Conservation (phyloP, 129 eudicot species). For the Lonicera japonica region DNA sequence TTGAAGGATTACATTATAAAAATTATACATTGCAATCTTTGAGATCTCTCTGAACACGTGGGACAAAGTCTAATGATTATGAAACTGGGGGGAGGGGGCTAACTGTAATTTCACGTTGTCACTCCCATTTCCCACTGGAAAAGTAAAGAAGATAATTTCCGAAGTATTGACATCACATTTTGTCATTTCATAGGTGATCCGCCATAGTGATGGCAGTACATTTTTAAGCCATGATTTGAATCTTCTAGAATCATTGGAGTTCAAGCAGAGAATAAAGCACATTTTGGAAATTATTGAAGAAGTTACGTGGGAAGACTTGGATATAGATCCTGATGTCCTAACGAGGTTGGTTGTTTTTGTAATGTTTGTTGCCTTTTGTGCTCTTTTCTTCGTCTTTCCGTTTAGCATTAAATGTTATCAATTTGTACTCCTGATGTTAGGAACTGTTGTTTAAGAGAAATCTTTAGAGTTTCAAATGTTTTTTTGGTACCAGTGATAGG, state of each 20-base stretch:
- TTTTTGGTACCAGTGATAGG: too few species aligned
- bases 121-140: too few species aligned
- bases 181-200: constrained; percentile 47
- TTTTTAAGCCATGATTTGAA: constrained; percentile 83
- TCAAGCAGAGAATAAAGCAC: constrained; percentile 82
- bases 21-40: too few species aligned
- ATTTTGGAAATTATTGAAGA: constrained; percentile 68
- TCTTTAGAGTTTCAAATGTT: too few species aligned
- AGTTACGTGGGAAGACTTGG: constrained; percentile 67
- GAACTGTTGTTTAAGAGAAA: too few species aligned
- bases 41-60: too few species aligned
- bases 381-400: not conserved
- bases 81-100: too few species aligned
- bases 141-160: not conserved
- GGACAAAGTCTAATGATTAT: too few species aligned
- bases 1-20: too few species aligned
- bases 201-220: constrained; percentile 36
- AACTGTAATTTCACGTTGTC: too few species aligned
- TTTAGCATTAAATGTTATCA: not conserved
- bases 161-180: constrained; percentile 9
- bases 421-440: too few species aligned
- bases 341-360: constrained; percentile 49
- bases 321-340: constrained; percentile 77
- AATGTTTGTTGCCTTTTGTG: not conserved
- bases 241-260: constrained; percentile 83